phyloP scores from a whole-genome alignment of 2,329 filamentous ascomycete species.

The Talaromyces atroroseus region DNA sequence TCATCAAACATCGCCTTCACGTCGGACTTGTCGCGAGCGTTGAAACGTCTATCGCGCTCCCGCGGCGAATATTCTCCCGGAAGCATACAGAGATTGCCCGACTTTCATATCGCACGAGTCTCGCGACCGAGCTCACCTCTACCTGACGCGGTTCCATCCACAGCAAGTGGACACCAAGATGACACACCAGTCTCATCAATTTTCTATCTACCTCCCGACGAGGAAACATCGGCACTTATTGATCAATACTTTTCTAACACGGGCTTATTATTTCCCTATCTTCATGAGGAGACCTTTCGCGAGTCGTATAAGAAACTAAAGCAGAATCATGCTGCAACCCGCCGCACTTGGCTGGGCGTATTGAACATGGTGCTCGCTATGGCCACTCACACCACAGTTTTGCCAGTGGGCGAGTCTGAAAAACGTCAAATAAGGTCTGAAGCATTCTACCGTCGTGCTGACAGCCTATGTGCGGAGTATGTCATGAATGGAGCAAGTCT shows the following conservation, averaged over 20 bases:
- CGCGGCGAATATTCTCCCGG: conserved; percentile 16
- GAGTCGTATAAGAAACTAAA: conserved; percentile 23
- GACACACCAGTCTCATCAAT: conserved; percentile 6
- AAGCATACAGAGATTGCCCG: neutral
- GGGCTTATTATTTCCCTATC: conserved; percentile 26
- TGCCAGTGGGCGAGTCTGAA: conserved; percentile 14
- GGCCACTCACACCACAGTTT: conserved; percentile 20
- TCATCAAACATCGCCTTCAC: conserved; percentile 25
- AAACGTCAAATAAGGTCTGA: conserved; percentile 15
- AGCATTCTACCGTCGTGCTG: conserved; percentile 20
- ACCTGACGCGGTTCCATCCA: neutral
- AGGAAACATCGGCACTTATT: conserved; percentile 18
- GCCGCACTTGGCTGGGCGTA: conserved; percentile 27
- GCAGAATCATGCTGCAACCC: conserved; percentile 19
- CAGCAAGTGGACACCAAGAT: conserved; percentile 6
- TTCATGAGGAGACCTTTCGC: conserved; percentile 22
- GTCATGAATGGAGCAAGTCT: conserved; percentile 19
- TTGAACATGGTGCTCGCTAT: conserved; percentile 29
- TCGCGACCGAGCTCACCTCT: conserved; percentile 13
- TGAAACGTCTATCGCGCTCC: conserved; percentile 16
- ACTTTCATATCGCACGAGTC: conserved; percentile 14
- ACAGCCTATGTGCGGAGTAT: conserved; percentile 20
- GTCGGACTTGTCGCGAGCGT: conserved; percentile 19
- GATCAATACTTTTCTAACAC: conserved; percentile 23
- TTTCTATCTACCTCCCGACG: conserved; percentile 16